Evolutionary conservation across 352 stramenopile species (phyloP).

Genomic region (Phytophthora uliginosa): DNA sequence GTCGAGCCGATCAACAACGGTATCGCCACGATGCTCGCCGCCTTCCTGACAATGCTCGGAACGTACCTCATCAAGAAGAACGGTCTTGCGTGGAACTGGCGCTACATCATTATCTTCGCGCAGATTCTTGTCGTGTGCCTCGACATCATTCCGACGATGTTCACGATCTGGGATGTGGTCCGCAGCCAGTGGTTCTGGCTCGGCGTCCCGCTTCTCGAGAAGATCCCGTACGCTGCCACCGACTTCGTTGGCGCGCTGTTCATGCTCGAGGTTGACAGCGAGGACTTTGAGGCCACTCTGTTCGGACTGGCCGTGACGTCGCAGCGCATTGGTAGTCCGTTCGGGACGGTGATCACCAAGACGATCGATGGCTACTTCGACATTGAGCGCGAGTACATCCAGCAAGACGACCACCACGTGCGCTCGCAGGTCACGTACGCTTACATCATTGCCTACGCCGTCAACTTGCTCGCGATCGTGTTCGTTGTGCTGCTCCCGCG

Average conservation of each 20-base stretch:
- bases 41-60: conserved; percentile 53
- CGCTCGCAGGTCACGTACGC: conserved; percentile 63
- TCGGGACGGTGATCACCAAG: conserved; percentile 70
- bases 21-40: conserved; percentile 60
- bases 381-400: conserved; percentile 54
- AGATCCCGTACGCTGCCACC: conserved; percentile 49
- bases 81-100: conserved; percentile 68
- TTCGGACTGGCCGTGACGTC: conserved; percentile 57
- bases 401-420: conserved; percentile 51
- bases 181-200: conserved; percentile 79
- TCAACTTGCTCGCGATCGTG: conserved; percentile 57
- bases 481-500: conserved; percentile 62
- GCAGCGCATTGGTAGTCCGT: conserved; percentile 53
- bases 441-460: conserved; percentile 67
- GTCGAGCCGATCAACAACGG: conserved; percentile 73
- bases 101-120: conserved; percentile 45
- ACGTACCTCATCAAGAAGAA: conserved; percentile 47
- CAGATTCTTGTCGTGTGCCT: conserved; percentile 59
- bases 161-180: conserved; percentile 78
- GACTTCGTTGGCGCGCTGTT: conserved; percentile 61
- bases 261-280: conserved; percentile 60
- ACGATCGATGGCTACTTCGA: conserved; percentile 65
- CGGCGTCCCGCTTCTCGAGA: conserved; percentile 64
- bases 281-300: conserved; percentile 64
- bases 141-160: conserved; percentile 58